These are phyloP conservation scores for Catharanthus roseus DNA, from an alignment of 257 asterid species.

Conservation along the genomic window DNA sequence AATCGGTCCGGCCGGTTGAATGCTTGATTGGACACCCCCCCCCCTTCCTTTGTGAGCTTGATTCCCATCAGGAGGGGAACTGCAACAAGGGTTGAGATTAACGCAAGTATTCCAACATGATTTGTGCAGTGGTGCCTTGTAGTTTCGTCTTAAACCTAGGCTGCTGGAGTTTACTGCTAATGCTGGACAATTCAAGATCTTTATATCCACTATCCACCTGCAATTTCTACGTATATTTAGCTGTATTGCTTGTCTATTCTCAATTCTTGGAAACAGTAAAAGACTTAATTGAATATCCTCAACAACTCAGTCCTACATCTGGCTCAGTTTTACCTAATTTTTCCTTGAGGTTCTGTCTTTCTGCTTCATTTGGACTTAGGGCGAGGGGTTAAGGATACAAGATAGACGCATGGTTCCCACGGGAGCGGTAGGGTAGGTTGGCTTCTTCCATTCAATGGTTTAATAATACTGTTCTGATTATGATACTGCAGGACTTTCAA, in stretches of 20 bases:
- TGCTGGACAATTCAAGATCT: neutral
- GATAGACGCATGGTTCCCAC: neutral
- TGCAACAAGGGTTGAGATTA: neutral
- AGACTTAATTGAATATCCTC: neutral
- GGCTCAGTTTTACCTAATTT: no score
- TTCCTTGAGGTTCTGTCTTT: no score
- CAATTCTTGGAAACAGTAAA: neutral
- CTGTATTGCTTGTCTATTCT: neutral
- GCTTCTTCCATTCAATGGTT: neutral
- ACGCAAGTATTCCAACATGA: no score
- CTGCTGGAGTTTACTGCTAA: neutral
- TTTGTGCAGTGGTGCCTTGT: neutral
- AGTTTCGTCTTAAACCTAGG: neutral
- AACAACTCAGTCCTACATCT: neutral
- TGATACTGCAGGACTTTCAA: conserved; percentile 64
- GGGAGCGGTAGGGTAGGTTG: conserved; percentile 6
- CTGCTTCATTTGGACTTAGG: no score
- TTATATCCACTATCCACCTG: no score
- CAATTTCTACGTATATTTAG: neutral
- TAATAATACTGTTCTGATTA: neutral
- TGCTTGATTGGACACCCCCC: no score
- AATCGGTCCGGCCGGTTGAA: no score
- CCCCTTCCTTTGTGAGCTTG: no score
- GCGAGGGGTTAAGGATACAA: neutral
- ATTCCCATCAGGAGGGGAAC: no score